Evolutionary conservation across 1,139 yeast species (phyloP).

Genomic region (Fermentozyma sake): DNA sequence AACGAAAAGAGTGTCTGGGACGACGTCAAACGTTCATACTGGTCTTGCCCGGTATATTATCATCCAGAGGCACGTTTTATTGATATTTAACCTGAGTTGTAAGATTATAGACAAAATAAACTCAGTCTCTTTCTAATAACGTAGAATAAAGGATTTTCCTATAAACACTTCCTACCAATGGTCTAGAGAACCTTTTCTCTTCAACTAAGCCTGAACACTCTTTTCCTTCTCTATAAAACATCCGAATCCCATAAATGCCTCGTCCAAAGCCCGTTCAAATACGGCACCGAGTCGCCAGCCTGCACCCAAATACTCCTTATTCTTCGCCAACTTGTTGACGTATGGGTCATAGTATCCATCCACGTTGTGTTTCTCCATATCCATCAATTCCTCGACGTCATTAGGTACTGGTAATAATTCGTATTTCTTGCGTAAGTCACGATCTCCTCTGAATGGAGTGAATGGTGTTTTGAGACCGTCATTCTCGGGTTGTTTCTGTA

Average conservation of each 20-base stretch:
- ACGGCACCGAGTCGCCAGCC: conserved; percentile 76
- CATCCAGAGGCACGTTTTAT: conserved; percentile 58
- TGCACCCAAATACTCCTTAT: conserved; percentile 73
- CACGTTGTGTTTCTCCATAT: conserved; percentile 48
- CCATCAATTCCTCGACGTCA: conserved; percentile 31
- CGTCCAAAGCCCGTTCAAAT: conserved; percentile 73
- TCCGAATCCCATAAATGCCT: conserved; percentile 86
- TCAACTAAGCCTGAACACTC: too few relatives aligned
- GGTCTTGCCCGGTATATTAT: conserved; percentile 66
- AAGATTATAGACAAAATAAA: background rate
- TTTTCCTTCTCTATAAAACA: conserved; percentile 74
- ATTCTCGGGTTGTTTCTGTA: conserved; percentile 16
- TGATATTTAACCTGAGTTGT: conserved; percentile 12
- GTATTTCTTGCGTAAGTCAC: conserved; percentile 47
- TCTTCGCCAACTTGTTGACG: conserved; percentile 52
- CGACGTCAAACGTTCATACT: conserved; percentile 65
- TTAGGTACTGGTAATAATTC: conserved; percentile 23
- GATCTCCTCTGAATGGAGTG: conserved; percentile 92
- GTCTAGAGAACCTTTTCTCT: background rate
- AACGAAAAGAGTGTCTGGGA: conserved; percentile 49
- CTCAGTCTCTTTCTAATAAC: conserved; percentile 1
- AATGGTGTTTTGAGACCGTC: conserved; percentile 53
- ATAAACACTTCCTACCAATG: background rate
- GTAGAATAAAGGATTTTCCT: too few relatives aligned
- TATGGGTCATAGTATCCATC: conserved; percentile 47